These are phyloP conservation scores for Setomelanomma holmii DNA, from an alignment of 2,329 filamentous ascomycete genomes.

Conservation along the genomic window DNA sequence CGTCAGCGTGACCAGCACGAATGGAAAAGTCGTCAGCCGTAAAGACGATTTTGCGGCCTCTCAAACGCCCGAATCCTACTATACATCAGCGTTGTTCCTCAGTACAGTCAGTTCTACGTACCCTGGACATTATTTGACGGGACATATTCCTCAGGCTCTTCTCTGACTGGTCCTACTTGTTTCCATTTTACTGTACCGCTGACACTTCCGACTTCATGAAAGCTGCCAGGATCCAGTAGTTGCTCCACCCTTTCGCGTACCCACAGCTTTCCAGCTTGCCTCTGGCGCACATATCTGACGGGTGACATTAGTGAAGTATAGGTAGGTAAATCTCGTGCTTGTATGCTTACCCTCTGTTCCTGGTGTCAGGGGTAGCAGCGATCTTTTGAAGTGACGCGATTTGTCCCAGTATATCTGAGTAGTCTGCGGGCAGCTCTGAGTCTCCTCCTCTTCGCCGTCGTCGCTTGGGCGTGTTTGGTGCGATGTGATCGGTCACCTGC, in stretches of 20 bases:
- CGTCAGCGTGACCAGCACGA: constrained; percentile 69
- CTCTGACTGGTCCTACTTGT: constrained; percentile 52
- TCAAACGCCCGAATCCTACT: constrained; percentile 57
- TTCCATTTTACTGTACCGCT: constrained; percentile 67
- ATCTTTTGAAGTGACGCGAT: constrained; percentile 60
- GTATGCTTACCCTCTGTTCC: constrained; percentile 53
- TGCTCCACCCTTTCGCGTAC: constrained; percentile 66
- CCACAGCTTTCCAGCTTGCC: constrained; percentile 70
- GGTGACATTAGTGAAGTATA: too few relatives aligned
- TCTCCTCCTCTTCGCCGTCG: constrained; percentile 45
- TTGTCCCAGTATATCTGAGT: constrained; percentile 67
- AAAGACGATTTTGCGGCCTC: constrained; percentile 63
- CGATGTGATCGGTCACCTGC: constrained; percentile 57
- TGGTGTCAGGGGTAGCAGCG: constrained; percentile 62
- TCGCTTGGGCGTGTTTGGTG: constrained; percentile 45
- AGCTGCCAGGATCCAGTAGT: constrained; percentile 64
- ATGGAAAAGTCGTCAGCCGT: constrained; percentile 71
- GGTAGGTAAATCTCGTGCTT: not conserved
- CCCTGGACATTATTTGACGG: constrained; percentile 70
- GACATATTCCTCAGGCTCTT: constrained; percentile 60
- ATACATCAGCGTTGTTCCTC: constrained; percentile 3
- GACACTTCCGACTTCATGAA: constrained; percentile 67
- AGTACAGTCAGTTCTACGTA: constrained; percentile 2
- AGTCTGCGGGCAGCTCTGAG: constrained; percentile 63
- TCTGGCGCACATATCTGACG: constrained; percentile 65